Conservation (phyloP, 495 filamentous ascomycete genomes). For the Aspergillus asperescens region DNA sequence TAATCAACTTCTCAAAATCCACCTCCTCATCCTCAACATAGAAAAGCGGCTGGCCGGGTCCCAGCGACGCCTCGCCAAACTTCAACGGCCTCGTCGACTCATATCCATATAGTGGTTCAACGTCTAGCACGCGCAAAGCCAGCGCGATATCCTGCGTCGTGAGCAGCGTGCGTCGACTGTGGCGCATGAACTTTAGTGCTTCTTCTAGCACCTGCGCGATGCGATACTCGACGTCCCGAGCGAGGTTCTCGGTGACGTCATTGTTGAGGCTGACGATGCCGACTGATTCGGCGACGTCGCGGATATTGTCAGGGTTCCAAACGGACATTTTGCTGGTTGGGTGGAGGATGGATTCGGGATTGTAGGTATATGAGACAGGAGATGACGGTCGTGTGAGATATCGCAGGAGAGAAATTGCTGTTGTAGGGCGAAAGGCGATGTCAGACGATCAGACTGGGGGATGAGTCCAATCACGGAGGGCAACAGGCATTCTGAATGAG, state of each 20-base stretch:
- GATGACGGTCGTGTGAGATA: not conserved
- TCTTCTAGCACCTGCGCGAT: conserved; percentile 88
- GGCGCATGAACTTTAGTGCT: conserved; percentile 91
- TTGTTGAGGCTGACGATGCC: conserved; percentile 74
- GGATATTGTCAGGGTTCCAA: conserved; percentile 95
- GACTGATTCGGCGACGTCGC: conserved; percentile 91
- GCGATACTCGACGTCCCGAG: conserved; percentile 92
- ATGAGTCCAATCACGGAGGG: not conserved
- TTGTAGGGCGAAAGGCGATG: not conserved
- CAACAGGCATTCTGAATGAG: conserved; percentile 6
- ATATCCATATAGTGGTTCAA: conserved; percentile 94
- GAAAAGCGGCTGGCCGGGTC: conserved; percentile 90
- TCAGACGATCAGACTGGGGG: not conserved
- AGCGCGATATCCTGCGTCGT: conserved; percentile 80
- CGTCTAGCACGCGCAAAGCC: conserved; percentile 77
- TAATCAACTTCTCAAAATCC: conserved; percentile 98
- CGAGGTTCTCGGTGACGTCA: conserved; percentile 75
- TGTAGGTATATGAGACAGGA: not conserved
- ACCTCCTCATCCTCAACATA: conserved; percentile 98
- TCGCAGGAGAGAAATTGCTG: not conserved
- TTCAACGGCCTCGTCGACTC: conserved; percentile 78
- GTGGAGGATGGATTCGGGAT: not conserved
- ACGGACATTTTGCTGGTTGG: conserved; percentile 57
- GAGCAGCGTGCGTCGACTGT: conserved; percentile 73
- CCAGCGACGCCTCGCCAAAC: conserved; percentile 90